phyloP scores from a whole-genome alignment of 768 basidiomycete genomes.

The Psilocybe cyanescens region DNA sequence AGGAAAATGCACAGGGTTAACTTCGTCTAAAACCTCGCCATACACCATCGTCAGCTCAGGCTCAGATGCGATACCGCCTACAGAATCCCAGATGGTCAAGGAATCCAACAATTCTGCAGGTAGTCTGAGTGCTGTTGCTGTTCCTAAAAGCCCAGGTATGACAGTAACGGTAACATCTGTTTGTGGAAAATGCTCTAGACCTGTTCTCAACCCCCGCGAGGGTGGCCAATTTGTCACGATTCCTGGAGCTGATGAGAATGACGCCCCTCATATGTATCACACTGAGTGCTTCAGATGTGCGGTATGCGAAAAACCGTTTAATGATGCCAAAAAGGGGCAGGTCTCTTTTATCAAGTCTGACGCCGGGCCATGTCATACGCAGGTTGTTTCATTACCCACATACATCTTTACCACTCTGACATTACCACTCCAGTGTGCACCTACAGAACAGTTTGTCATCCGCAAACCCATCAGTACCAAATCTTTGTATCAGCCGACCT shows the following conservation, averaged over 20 bases:
- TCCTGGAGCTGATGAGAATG: constrained; percentile 53
- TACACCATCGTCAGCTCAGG: neutral
- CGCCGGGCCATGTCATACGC: constrained; percentile 70
- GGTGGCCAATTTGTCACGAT: constrained; percentile 75
- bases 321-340: constrained; percentile 61
- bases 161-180: constrained; percentile 41
- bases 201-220: constrained; percentile 59
- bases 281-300: constrained; percentile 76
- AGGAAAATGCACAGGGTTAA: neutral
- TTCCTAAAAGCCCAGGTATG: constrained; percentile 10
- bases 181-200: constrained; percentile 64
- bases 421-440: constrained; percentile 44
- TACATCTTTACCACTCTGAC: neutral
- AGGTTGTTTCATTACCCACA: constrained; percentile 34
- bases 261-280: constrained; percentile 67
- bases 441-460: constrained; percentile 43
- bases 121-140: neutral
- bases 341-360: constrained; percentile 73
- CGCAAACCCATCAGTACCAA: constrained; percentile 33
- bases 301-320: constrained; percentile 67
- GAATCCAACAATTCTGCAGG: neutral
- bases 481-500: constrained; percentile 18
- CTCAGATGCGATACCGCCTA: neutral
- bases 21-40: neutral
- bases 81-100: neutral